Conservation (phyloP, 2,329 filamentous ascomycete genomes). For the Pseudogymnoascus sp. region DNA sequence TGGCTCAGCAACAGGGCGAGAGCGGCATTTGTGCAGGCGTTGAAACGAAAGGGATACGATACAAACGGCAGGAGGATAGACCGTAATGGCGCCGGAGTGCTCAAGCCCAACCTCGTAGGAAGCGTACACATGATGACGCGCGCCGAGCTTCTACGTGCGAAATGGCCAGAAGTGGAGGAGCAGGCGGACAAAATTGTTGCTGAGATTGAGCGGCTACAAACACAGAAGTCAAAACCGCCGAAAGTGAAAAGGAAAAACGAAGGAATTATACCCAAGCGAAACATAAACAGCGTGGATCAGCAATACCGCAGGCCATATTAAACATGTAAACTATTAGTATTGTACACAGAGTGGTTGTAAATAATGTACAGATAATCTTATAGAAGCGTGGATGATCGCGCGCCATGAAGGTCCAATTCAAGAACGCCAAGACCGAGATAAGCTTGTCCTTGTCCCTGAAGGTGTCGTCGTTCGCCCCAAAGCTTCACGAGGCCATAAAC, state of each 20-base stretch:
- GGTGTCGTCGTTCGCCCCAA: background rate
- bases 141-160: background rate
- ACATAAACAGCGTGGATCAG: slow-evolving; percentile 11
- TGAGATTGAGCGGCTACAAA: background rate
- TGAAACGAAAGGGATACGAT: slow-evolving; percentile 39
- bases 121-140: background rate
- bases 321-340: background rate
- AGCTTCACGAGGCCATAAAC: background rate
- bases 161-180: background rate
- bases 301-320: background rate
- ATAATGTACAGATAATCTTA: background rate
- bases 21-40: slow-evolving; percentile 35
- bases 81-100: background rate
- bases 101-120: background rate
- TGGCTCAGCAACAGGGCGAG: slow-evolving; percentile 36
- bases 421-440: slow-evolving; percentile 5
- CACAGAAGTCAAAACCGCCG: background rate
- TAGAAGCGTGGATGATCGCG: background rate
- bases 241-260: background rate
- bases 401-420: slow-evolving; percentile 2
- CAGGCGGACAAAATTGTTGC: background rate
- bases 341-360: background rate
- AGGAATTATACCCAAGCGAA: background rate
- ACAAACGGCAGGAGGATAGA: slow-evolving; percentile 18
- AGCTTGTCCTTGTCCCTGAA: slow-evolving; percentile 6